Base-by-base conservation (phyloP, 192 early-diverging fungal species). In the Rhizoclosmatium globosum region DNA sequence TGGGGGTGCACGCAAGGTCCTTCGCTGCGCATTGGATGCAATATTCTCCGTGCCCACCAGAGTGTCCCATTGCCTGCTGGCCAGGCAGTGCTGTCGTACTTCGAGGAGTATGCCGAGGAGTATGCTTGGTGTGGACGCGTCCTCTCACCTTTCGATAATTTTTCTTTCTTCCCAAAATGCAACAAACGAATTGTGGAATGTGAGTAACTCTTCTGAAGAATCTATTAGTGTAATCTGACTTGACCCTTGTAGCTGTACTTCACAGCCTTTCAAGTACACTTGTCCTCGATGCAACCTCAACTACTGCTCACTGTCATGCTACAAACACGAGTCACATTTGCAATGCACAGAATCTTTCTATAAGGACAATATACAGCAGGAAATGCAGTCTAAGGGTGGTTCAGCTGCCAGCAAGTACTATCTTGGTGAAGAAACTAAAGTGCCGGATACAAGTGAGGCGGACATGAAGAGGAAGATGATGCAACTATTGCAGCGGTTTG, bases 271-370 rank as follows among this genome's bases (percentile, higher is more conserved):
- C 48, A 68, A 70, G 44, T 78, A 78, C 50, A 45, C 67, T 41
- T 78, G 77, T 46, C 77, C 77, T 13, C 66, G 68, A 21, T 78
- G 77, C 50, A 2, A 15, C 41, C 19, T 71, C 38, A 47, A 47
- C 7, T 78, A 78, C 56, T 78, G 77, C 56, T 78, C 77, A 6
- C 77, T 78, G 6, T 41, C 65, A 4, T 78, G 77, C 68, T 78
- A 78, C 68, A 21, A 46, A 19, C 9, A 45, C 50, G n/a, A 11
- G 0, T 4, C 19, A 19, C 77, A 78, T 50, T 9, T 17, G 13
- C 9, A 48, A 43, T 78, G 77, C 65, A 68, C 45, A 15, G 77
- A 78, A 47, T 19, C 77, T 15, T 78, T 78, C 77, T 70, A 70
- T 43, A 76, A 76, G 46, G 74, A 76, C 46, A 53, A 31, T 31